A percentile compares a stretch with the other conserved stretches of the same genome.
phyloP scores from a whole-genome alignment of 345 rosid species.

The Atalantia buxifolia region DNA sequence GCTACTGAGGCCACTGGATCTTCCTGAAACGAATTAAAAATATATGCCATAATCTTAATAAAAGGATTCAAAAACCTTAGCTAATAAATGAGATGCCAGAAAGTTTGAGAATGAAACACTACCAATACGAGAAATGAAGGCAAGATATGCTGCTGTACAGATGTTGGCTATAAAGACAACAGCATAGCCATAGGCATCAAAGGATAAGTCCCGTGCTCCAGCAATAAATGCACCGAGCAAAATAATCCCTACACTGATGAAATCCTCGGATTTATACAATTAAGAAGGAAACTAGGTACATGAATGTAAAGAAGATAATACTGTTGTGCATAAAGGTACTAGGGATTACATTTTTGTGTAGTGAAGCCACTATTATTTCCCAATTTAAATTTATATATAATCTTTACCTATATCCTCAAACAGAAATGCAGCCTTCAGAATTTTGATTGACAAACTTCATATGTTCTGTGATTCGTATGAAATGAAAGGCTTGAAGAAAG shows the following conservation, averaged over 20 bases:
- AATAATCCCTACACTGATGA: conserved; percentile 64
- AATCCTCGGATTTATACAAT: conserved; percentile 34
- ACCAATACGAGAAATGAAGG: conserved; percentile 63
- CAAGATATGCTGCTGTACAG: conserved; percentile 68
- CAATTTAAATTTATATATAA: neutral
- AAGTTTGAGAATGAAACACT: conserved; percentile 4
- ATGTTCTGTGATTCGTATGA: neutral
- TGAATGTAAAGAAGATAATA: neutral
- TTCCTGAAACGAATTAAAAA: conserved; percentile 33
- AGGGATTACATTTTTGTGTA: neutral
- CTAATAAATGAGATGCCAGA: neutral
- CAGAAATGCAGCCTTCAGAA: neutral
- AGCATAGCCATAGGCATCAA: conserved; percentile 69
- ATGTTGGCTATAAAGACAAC: conserved; percentile 67
- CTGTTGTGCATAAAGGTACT: neutral
- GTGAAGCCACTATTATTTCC: neutral
- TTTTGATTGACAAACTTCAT: neutral
- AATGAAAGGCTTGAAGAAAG: neutral
- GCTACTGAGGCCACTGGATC: conserved; percentile 62
- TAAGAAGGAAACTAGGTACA: conserved; percentile 16
- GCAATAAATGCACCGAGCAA: conserved; percentile 63
- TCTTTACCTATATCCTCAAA: neutral
- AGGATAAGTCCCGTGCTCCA: conserved; percentile 73
- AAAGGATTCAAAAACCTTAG: neutral
- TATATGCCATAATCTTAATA: neutral